Conservation (phyloP, 2,329 filamentous ascomycete genomes). For the Ilyonectria mors-panacis region DNA sequence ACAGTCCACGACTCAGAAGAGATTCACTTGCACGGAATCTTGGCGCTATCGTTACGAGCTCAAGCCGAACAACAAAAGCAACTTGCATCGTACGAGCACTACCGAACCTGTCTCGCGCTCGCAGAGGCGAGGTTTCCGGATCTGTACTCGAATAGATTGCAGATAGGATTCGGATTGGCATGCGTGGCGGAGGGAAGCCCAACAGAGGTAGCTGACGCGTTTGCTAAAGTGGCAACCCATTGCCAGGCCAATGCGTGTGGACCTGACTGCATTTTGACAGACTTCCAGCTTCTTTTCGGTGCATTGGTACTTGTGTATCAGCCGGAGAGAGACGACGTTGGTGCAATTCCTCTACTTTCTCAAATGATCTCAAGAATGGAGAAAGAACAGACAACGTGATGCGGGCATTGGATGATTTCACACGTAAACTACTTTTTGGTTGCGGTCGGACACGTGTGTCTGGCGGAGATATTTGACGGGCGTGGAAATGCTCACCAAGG, state of each 20-base stretch:
- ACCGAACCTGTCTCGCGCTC: neutral
- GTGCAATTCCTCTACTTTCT: neutral
- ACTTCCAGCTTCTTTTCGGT: neutral
- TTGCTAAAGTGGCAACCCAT: constrained; percentile 1
- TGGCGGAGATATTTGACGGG: too few species aligned
- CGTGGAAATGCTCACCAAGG: too few species aligned
- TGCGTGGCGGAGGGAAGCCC: constrained; percentile 2
- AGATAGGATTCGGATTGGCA: constrained; percentile 8
- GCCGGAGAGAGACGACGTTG: neutral
- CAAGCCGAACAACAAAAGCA: neutral
- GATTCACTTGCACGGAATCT: constrained; percentile 1
- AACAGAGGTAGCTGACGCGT: constrained; percentile 5
- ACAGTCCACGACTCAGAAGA: neutral
- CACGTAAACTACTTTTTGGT: too few species aligned
- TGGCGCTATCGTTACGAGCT: neutral
- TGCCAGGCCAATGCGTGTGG: neutral
- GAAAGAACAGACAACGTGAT: too few species aligned
- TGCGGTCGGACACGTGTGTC: too few species aligned
- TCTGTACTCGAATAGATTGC: neutral
- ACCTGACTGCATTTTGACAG: neutral
- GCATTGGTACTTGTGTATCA: neutral
- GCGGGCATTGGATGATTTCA: too few species aligned
- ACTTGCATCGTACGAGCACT: neutral
- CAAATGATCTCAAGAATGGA: neutral
- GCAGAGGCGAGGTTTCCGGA: neutral